Evolutionary conservation across 2,329 filamentous ascomycete genomes (phyloP).

Genomic region (Alternaria ventricosa): DNA sequence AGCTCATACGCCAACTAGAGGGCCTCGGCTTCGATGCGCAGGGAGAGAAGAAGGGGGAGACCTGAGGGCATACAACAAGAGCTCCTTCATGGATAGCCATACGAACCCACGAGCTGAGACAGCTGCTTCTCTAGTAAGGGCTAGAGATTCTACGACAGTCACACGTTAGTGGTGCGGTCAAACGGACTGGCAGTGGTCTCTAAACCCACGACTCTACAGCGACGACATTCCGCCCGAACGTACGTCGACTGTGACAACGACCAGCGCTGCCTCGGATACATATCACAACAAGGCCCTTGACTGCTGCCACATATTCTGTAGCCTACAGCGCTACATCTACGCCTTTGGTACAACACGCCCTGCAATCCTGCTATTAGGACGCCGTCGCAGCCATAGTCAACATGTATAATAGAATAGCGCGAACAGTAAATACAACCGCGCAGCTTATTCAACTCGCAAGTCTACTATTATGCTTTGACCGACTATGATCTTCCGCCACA

Average conservation of each 20-base stretch:
- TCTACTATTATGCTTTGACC: neutral
- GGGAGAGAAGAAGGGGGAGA: conserved; percentile 65
- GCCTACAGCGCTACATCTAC: neutral
- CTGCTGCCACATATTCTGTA: neutral
- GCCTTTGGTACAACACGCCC: neutral
- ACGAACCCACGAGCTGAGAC: neutral
- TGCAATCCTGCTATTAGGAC: neutral
- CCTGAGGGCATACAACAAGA: conserved; percentile 22
- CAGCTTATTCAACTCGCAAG: neutral
- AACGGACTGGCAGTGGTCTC: neutral
- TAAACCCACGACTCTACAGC: neutral
- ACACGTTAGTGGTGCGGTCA: neutral
- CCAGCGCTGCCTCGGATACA: neutral
- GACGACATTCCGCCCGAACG: neutral
- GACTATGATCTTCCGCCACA: neutral
- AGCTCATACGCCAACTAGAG: conserved; percentile 87
- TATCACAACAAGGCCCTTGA: neutral
- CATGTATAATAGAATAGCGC: neutral
- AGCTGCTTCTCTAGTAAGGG: neutral
- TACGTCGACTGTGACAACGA: neutral
- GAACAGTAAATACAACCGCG: neutral
- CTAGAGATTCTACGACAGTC: neutral
- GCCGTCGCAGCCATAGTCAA: neutral
- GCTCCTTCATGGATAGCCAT: neutral
- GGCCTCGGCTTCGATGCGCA: conserved; percentile 82